These are phyloP conservation scores for Trichophyton benhamiae DNA, from an alignment of 2,329 filamentous ascomycete genomes.

Conservation along the genomic window DNA sequence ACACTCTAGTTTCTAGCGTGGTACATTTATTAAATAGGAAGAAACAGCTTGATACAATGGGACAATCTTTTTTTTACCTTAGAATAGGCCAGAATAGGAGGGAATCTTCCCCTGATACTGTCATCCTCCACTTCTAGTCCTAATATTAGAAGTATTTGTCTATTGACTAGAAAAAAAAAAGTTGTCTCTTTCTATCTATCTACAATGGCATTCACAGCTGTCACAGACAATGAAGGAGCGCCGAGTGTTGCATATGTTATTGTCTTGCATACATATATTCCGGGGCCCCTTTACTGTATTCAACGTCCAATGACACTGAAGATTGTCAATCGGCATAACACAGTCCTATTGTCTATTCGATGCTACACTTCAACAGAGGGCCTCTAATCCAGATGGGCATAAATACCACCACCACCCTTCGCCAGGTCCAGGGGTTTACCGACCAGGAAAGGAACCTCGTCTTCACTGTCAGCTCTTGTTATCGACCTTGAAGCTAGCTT, in stretches of 20 bases:
- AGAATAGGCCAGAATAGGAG: neutral
- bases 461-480: neutral
- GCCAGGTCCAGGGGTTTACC: neutral
- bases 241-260: constrained; percentile 3
- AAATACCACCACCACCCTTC: neutral
- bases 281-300: neutral
- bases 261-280: constrained; percentile 2
- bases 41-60: neutral
- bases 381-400: neutral
- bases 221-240: constrained; percentile 6
- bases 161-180: neutral
- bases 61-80: neutral
- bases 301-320: neutral
- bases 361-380: neutral
- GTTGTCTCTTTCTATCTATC: neutral
- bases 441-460: neutral
- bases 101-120: neutral
- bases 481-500: neutral
- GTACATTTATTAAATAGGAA: neutral
- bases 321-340: neutral
- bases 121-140: neutral
- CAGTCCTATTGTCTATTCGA: neutral
- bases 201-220: constrained; percentile 6
- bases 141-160: neutral
- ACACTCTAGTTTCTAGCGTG: neutral